phyloP scores from a whole-genome alignment of 768 basidiomycete species.

The Kwoniella sp. region DNA sequence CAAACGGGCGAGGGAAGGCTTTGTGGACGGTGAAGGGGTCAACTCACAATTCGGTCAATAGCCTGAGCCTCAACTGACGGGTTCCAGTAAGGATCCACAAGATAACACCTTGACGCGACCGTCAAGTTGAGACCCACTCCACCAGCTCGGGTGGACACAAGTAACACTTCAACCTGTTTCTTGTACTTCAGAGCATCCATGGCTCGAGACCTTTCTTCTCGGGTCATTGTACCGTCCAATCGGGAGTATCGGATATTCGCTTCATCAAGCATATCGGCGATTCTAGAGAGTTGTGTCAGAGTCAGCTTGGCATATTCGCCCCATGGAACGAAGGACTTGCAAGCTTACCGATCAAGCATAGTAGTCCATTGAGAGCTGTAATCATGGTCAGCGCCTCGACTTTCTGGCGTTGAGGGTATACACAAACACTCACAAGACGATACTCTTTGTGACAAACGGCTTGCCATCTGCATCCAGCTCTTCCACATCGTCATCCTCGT shows the following conservation, averaged over 20 bases:
- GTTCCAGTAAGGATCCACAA: conserved; percentile 99
- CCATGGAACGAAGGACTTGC: not conserved
- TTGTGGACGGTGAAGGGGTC: conserved; percentile 14
- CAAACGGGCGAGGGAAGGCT: no score
- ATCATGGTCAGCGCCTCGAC: conserved; percentile 3
- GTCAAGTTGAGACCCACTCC: conserved; percentile 97
- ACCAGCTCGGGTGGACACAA: conserved; percentile 94
- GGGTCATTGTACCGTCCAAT: conserved; percentile 96
- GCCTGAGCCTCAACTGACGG: conserved; percentile 97
- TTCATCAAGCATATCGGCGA: conserved; percentile 84
- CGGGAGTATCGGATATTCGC: conserved; percentile 85
- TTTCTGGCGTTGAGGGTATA: no score
- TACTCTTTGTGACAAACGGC: conserved; percentile 76
- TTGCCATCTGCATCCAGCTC: conserved; percentile 76
- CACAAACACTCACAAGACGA: conserved; percentile 78
- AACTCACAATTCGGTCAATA: conserved; percentile 88
- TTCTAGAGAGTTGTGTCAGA: conserved; percentile 57
- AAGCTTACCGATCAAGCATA: conserved; percentile 60
- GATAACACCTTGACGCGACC: conserved; percentile 86
- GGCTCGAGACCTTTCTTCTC: conserved; percentile 85
- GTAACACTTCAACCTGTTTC: conserved; percentile 84
- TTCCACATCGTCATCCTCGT: conserved; percentile 65
- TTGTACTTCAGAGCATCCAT: conserved; percentile 92
- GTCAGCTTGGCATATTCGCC: not conserved
- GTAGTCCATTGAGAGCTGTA: conserved; percentile 87